Evolutionary conservation across 2,329 filamentous ascomycete species (phyloP), one percentile per base, ranked within the genome.

Genomic region (Bretziella fagacearum): DNA sequence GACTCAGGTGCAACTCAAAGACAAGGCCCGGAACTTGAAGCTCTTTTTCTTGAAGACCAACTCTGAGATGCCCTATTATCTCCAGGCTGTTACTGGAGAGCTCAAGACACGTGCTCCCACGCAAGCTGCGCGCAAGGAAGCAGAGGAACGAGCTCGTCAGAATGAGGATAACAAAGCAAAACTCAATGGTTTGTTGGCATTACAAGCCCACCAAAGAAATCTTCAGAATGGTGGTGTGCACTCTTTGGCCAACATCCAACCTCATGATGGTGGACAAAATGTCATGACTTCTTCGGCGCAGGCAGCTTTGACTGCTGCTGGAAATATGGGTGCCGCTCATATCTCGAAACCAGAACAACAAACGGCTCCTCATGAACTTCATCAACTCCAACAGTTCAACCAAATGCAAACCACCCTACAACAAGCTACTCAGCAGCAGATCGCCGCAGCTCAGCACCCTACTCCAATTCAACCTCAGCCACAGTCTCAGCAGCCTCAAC

Each of bases 11-110:
- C 86, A 93, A 58, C 68, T 93, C 10, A 94, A 94, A 60, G 85
- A 94, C 58, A 94, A 94, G 62, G 85, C 85, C 1, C 71, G 85
- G 43, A 94, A 94, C 53, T 63, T 93, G 42, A 94, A 93, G 60
- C 65, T 94, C 0, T 93, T 91, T 64, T 93, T 93, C 61, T 65
- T 94, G 46, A 94, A 94, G 65, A 89, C 81, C 15, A 84, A 84
- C 45, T 86, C 85, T 4, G 86, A 94, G 56, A 87, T 94, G 60
- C 86, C 86, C 0, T 85, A 83, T 55, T 91, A 91, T 55, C 64
- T 94, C 18, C 79, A 87, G 56, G 83, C 82, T 25, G 86, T 94
- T 8, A 94, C 86, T 0, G 86, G 86, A 3, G 86, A 94, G 62
- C 66, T 94, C 30, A 89, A 91, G 62, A 93, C 86, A 0, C 69